These are phyloP conservation scores for Aspergillus homomorphus DNA, from an alignment of 495 filamentous ascomycete genomes.

Conservation along the genomic window DNA sequence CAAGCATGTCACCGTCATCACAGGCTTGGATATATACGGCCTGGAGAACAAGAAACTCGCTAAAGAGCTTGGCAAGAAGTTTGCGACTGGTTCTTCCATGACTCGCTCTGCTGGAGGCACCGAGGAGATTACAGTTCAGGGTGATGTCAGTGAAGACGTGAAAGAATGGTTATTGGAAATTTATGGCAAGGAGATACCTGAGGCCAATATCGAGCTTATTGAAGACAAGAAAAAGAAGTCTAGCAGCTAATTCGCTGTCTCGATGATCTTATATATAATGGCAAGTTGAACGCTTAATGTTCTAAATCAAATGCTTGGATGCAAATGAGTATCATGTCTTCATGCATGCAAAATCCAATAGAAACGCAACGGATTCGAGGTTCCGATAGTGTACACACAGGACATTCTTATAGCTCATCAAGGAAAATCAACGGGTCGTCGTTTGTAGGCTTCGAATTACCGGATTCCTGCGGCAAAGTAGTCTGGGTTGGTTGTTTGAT, in stretches of 20 bases:
- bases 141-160: slow-evolving; percentile 93
- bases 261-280: not conserved
- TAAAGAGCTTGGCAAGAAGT: slow-evolving; percentile 48
- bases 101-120: slow-evolving; percentile 82
- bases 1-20: slow-evolving; percentile 90
- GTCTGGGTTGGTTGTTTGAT: not conserved
- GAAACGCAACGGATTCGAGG: slow-evolving; percentile 2
- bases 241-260: slow-evolving; percentile 7
- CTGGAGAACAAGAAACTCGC: slow-evolving; percentile 86
- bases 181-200: slow-evolving; percentile 76
- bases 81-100: slow-evolving; percentile 90
- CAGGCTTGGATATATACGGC: slow-evolving; percentile 83
- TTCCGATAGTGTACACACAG: not conserved
- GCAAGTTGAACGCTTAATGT: slow-evolving; percentile 21
- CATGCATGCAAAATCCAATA: slow-evolving; percentile 12
- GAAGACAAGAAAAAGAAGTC: slow-evolving; percentile 88
- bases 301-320: slow-evolving; percentile 3
- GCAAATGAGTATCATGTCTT: slow-evolving; percentile 32
- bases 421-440: slow-evolving; percentile 32
- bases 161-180: slow-evolving; percentile 84
- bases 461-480: not conserved
- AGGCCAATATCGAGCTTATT: slow-evolving; percentile 89
- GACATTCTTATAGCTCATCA: slow-evolving; percentile 31
- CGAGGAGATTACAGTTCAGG: slow-evolving; percentile 97
- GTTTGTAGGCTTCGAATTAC: slow-evolving; percentile 13